These are phyloP conservation scores for Pestalotiopsis sp. DNA, from an alignment of 2,329 filamentous ascomycete genomes.

Conservation along the genomic window DNA sequence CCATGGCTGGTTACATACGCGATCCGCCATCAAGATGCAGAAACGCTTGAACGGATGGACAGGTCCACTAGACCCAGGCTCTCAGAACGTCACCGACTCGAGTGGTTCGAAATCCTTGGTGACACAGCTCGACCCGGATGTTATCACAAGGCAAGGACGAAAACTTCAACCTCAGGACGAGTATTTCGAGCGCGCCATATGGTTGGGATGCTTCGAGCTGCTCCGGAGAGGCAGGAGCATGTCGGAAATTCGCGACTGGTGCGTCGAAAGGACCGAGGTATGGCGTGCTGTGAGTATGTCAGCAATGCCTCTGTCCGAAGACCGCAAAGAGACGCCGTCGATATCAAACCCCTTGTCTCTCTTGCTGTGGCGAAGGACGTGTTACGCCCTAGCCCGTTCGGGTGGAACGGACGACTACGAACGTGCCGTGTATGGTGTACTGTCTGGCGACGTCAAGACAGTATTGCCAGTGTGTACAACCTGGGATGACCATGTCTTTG, in stretches of 20 bases:
- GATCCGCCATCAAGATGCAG: conserved; percentile 83
- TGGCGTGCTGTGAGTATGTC: conserved; percentile 88
- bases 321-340: conserved; percentile 42
- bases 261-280: conserved; percentile 78
- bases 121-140: conserved; percentile 91
- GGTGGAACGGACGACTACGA: conserved; percentile 76
- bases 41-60: conserved; percentile 76
- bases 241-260: conserved; percentile 80
- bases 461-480: conserved; percentile 75
- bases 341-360: conserved; percentile 48
- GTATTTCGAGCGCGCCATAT: conserved; percentile 86
- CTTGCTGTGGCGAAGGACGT: conserved; percentile 77
- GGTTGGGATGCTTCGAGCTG: conserved; percentile 94
- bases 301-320: conserved; percentile 62
- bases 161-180: conserved; percentile 81
- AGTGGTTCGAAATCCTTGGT: conserved; percentile 67
- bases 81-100: conserved; percentile 57
- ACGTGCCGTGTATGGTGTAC: conserved; percentile 83
- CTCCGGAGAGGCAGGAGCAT: conserved; percentile 80
- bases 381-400: conserved; percentile 70
- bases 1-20: conserved; percentile 90
- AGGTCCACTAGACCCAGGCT: conserved; percentile 64
- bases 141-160: conserved; percentile 75
- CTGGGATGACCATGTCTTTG: conserved; percentile 88
- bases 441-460: conserved; percentile 81